Evolutionary conservation across 768 basidiomycete genomes (phyloP).

Genomic region (Xerocomellus chrysenteron): DNA sequence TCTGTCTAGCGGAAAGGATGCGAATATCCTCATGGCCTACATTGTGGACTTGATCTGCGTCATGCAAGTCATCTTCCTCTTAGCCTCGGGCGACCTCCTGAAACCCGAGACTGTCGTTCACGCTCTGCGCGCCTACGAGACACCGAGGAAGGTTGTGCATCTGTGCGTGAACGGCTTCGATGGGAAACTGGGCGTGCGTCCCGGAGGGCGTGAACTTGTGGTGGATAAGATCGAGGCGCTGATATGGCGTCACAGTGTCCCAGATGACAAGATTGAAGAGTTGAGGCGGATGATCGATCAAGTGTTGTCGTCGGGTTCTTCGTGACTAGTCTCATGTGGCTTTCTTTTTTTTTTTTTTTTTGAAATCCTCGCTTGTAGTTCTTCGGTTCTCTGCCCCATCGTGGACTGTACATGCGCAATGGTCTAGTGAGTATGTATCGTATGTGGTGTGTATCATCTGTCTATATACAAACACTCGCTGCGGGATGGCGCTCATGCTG

Average conservation of each 20-base stretch:
- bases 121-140: constrained; percentile 3
- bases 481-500: too few species aligned
- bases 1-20: constrained; percentile 4
- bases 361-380: too few species aligned
- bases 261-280: constrained; percentile 3
- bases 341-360: too few species aligned
- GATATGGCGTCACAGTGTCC: constrained; percentile 13
- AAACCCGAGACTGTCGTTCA: neutral
- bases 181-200: neutral
- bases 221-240: constrained; percentile 10
- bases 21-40: constrained; percentile 14
- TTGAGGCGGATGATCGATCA: neutral
- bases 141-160: neutral
- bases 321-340: neutral
- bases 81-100: neutral
- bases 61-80: constrained; percentile 14
- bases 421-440: too few species aligned
- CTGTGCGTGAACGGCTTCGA: neutral
- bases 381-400: too few species aligned
- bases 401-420: too few species aligned
- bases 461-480: too few species aligned
- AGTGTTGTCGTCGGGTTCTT: neutral
- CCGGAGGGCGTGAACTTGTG: constrained; percentile 8
- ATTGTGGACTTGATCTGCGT: constrained; percentile 14
- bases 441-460: too few species aligned